Evolutionary conservation across 345 rosid species (phyloP), one percentile per base, ranked within the genome.

Genomic region (Eucalyptus camaldulensis): DNA sequence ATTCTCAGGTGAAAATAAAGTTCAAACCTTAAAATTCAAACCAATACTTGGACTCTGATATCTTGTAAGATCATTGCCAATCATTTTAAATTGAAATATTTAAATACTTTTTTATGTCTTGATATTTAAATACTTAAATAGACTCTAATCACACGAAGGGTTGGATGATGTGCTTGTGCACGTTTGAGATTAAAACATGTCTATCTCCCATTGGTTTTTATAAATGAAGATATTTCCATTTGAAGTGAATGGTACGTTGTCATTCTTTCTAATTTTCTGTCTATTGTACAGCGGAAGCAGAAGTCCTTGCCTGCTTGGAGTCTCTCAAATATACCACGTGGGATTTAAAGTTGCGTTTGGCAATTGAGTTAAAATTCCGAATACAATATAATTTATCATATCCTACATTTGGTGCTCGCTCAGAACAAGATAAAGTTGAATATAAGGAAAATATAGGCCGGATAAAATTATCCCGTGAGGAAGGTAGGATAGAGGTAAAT

Each of bases 351-450:
- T 1, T 51, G 8, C 8, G 4, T 51, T 51, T 51, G 22, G 3
- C 22, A 51, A 16, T 51, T 4, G 1, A 0, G 22, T 51, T 51
- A 51, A 51, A 51, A 51, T 51, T 51, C n/a, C n/a, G n/a, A n/a
- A n/a, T n/a, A n/a, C n/a, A n/a, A n/a, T n/a, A n/a, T n/a, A n/a
- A n/a, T n/a, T n/a, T n/a, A 51, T 51, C 8, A 3, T 51, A 51
- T 51, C 4, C 17, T 51, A 51, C 22, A 2, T 51, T 16, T 1
- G 4, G 22, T 51, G 1, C 9, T 51, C 1, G 8, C 56, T 51
- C 2, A 0, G 1, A 0, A 51, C 7, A 51, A 1, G 4, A 51
- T 51, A 51, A 51, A 51, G 2, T 51, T 0, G 4, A 0, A 51
- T 51, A 17, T 51, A 51, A 51, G 4, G 2, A 51, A 4, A 19